Evolutionary conservation across 768 basidiomycete genomes (phyloP).

Genomic region (Pleurotus eryngii): DNA sequence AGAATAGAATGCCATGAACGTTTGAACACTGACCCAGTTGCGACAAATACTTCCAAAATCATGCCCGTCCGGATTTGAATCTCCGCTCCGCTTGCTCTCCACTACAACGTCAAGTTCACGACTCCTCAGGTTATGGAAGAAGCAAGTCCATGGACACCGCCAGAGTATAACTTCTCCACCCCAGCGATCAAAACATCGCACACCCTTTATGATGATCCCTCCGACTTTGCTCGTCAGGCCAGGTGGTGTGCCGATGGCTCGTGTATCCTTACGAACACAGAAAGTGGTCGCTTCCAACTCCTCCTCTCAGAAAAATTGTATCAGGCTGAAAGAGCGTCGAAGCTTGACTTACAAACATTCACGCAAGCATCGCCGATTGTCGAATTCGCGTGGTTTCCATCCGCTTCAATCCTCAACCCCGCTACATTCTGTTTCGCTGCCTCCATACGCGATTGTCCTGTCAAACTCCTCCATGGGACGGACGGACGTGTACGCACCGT

Average conservation of each 20-base stretch:
- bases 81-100: neutral
- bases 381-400: constrained; percentile 84
- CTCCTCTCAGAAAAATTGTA: neutral
- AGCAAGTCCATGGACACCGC: neutral
- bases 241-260: constrained; percentile 6
- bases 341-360: constrained; percentile 14
- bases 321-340: neutral
- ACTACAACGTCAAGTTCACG: neutral
- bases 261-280: neutral
- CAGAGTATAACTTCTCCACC: neutral
- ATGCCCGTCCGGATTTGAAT: neutral
- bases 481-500: constrained; percentile 61
- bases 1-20: too few species aligned
- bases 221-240: neutral
- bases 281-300: neutral
- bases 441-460: constrained; percentile 80
- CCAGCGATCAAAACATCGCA: neutral
- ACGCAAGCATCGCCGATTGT: constrained; percentile 69
- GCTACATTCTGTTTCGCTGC: constrained; percentile 80
- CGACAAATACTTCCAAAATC: neutral
- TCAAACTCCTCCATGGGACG: constrained; percentile 78
- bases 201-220: neutral
- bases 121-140: neutral
- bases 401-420: constrained; percentile 54
- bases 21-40: neutral